Percentiles rank a stretch among this genome's conserved stretches.
These are phyloP conservation scores for Dalbergia cultrata DNA, from an alignment of 306 rosid genomes.

Conservation along the genomic window DNA sequence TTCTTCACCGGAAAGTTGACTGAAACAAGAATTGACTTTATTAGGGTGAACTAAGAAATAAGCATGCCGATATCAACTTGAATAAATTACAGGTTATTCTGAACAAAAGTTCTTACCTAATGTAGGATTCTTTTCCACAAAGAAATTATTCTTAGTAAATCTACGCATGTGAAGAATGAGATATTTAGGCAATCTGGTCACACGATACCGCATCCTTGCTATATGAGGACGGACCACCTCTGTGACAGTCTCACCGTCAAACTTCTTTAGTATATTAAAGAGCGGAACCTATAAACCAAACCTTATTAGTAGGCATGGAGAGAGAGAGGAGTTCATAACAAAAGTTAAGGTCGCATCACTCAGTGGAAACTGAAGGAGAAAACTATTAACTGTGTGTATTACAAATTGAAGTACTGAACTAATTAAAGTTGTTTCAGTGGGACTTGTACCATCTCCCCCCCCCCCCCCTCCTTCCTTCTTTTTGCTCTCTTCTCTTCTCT, in stretches of 20 bases:
- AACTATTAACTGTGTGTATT: neutral
- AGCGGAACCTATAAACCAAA: slow-evolving; percentile 81
- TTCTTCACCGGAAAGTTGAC: slow-evolving; percentile 98
- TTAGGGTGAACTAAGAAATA: slow-evolving; percentile 37
- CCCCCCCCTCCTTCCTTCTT: too few relatives aligned
- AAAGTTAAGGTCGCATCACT: slow-evolving; percentile 19
- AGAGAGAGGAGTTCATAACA: neutral
- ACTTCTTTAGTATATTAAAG: slow-evolving; percentile 93
- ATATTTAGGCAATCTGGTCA: slow-evolving; percentile 85
- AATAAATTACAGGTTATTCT: slow-evolving; percentile 13
- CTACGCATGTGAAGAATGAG: slow-evolving; percentile 92
- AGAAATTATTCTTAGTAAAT: slow-evolving; percentile 94
- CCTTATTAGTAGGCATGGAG: slow-evolving; percentile 36
- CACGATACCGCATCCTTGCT: slow-evolving; percentile 93
- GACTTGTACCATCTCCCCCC: neutral
- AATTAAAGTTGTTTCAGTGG: neutral
- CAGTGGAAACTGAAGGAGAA: slow-evolving; percentile 19
- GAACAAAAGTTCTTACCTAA: slow-evolving; percentile 60
- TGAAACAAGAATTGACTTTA: slow-evolving; percentile 44
- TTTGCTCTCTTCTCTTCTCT: neutral
- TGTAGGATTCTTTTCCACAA: slow-evolving; percentile 98
- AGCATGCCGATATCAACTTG: slow-evolving; percentile 30
- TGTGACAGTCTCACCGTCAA: slow-evolving; percentile 91
- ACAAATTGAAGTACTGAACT: neutral
- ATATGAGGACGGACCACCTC: slow-evolving; percentile 94